A percentile compares a stretch with the other conserved stretches of the same genome.
Evolutionary conservation across 768 basidiomycete species (phyloP).

Genomic region (Hygrocybe punicea): DNA sequence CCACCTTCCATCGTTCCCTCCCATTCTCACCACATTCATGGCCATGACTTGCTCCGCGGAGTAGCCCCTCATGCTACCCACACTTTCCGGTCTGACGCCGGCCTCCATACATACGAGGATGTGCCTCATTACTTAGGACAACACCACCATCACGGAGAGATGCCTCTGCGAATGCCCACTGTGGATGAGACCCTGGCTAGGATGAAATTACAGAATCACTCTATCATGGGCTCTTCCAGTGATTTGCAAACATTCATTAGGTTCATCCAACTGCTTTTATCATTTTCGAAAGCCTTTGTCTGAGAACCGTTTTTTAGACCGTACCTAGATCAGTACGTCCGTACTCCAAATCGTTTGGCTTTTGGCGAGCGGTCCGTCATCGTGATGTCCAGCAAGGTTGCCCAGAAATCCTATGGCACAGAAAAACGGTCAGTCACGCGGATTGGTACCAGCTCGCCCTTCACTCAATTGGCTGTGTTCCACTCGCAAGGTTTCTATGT

Average conservation of each 20-base stretch:
- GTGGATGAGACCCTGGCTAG: constrained; percentile 62
- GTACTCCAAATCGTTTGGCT: constrained; percentile 78
- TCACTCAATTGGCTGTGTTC: constrained; percentile 12
- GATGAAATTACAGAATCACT: constrained; percentile 58
- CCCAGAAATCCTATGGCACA: constrained; percentile 95
- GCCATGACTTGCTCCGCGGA: constrained; percentile 58
- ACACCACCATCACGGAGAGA: constrained; percentile 50
- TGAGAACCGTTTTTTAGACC: constrained; percentile 59
- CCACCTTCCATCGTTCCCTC: constrained; percentile 43
- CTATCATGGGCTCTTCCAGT: constrained; percentile 57
- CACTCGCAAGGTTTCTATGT: constrained; percentile 67
- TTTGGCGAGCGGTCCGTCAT: constrained; percentile 93
- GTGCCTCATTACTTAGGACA: constrained; percentile 55
- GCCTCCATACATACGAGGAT: constrained; percentile 53
- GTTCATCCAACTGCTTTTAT: constrained; percentile 36
- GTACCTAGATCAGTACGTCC: constrained; percentile 81
- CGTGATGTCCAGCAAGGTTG: constrained; percentile 97
- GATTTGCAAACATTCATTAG: constrained; percentile 81
- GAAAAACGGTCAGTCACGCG: constrained; percentile 71
- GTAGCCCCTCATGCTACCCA: constrained; percentile 72
- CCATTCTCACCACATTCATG: constrained; percentile 49
- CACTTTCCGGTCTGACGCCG: constrained; percentile 51
- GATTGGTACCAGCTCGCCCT: neutral
- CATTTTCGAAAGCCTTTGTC: constrained; percentile 11
- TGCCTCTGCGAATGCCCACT: constrained; percentile 58